Base-by-base conservation (phyloP, 805 yeast species). In the Cyberlindnera euphorbiiphila region DNA sequence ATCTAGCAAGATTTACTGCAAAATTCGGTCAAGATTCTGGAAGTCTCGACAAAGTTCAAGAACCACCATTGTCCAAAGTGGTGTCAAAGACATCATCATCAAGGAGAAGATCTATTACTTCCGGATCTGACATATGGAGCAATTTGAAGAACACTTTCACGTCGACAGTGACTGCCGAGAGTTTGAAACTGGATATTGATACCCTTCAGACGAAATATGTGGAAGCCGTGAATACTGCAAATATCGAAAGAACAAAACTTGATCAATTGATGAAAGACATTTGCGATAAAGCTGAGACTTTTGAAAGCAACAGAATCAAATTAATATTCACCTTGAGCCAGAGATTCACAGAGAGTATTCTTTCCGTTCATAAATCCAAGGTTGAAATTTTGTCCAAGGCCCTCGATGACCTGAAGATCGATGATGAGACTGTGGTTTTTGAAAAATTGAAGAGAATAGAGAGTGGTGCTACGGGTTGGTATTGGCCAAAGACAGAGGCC, bases 401-500 rank as follows among this genome's bases (percentile, higher is more conserved):
- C 1, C 24, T 41, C 2, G n/a, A 32, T 6, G 13, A 25, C 1
- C 13, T 38, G 5, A 15, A 15, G 1, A 36, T 32, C n/a, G 30
- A 40, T 17, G 35, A 42, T 2, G 37, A 36, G 4, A 37, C 40
- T 5, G 8, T 46, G 1, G 21, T 42, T 8, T 29, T 23, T 11
- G 50, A 51, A 29, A 19, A 46, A 8, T 6, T 49, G 22, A 21
- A 34, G n/a, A 21, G 31, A 3, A 22, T 38, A 6, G 9, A 34
- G 4, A 23, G 7, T 11, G 14, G 15, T 2, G 9, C 17, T 0
- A 23, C 45, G 13, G 57, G 56, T 12, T 54, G 55, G 55, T 54
- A 44, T 36, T 53, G 57, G 57, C 57, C 57, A 4, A 43, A 43
- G 31, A 32, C 46, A 2, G 51, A 44, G 6, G 30, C 41, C 4